Evolutionary conservation across 305 asterid species (phyloP).

Genomic region (Plantago coronopus): DNA sequence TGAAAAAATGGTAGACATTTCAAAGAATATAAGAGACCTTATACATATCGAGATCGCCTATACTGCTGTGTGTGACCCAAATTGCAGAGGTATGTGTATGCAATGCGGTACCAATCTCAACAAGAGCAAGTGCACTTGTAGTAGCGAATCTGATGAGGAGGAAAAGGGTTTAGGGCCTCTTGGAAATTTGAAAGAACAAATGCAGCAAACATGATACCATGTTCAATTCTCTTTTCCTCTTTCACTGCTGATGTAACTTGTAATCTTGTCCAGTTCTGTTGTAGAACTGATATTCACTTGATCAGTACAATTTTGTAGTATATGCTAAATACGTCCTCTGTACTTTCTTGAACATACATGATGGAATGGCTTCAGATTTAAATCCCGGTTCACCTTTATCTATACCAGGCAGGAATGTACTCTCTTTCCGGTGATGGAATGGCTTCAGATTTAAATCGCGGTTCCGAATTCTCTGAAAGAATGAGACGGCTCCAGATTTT

Average conservation of each 20-base stretch:
- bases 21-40: constrained; percentile 82
- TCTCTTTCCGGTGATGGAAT: too few species aligned
- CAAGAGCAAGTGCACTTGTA: constrained; percentile 43
- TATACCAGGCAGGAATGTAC: too few species aligned
- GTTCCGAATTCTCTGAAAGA: too few species aligned
- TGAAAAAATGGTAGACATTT: constrained; percentile 60
- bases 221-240: neutral
- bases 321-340: too few species aligned
- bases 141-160: constrained; percentile 27
- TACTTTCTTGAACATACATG: too few species aligned
- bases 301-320: too few species aligned
- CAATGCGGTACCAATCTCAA: constrained; percentile 76
- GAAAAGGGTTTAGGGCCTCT: constrained; percentile 61
- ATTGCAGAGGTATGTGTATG: constrained; percentile 75
- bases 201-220: constrained; percentile 47
- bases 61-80: constrained; percentile 54
- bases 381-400: too few species aligned
- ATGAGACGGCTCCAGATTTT: too few species aligned
- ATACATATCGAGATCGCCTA: constrained; percentile 81
- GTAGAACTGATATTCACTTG: too few species aligned
- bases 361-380: too few species aligned
- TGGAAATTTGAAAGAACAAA: constrained; percentile 57
- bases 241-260: neutral
- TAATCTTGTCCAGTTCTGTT: neutral
- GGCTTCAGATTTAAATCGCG: too few species aligned